phyloP scores from a whole-genome alignment of 83 land plant species.

The Picea abies region DNA sequence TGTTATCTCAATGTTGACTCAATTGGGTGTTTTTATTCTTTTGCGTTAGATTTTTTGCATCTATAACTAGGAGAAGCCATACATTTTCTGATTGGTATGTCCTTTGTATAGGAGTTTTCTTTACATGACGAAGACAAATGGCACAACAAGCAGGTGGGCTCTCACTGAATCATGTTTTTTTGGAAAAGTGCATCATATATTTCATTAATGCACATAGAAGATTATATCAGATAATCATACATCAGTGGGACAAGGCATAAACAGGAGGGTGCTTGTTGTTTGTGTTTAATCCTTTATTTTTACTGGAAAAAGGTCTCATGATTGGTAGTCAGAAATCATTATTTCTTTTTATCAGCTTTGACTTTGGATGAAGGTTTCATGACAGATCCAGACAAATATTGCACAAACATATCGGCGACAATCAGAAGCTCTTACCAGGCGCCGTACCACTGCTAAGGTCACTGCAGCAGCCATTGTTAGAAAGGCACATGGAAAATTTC shows the following conservation, averaged over 20 bases:
- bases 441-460: slow-evolving; percentile 43
- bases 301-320: not conserved
- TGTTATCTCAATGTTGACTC: not conserved
- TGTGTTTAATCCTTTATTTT: not conserved
- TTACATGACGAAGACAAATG: slow-evolving; percentile 78
- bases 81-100: slow-evolving; percentile 7
- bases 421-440: slow-evolving; percentile 78
- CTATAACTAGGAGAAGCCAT: not conserved
- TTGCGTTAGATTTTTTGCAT: not conserved
- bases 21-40: not conserved
- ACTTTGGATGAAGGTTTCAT: slow-evolving; percentile 4
- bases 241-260: too few relatives aligned
- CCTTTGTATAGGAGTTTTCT: slow-evolving; percentile 68
- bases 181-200: not conserved
- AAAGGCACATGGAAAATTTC: slow-evolving; percentile 50
- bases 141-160: slow-evolving; percentile 80
- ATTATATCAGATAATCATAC: too few relatives aligned
- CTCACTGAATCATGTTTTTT: not conserved
- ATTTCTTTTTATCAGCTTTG: not conserved
- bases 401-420: slow-evolving; percentile 79
- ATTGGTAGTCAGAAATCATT: not conserved
- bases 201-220: too few relatives aligned
- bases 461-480: slow-evolving; percentile 44
- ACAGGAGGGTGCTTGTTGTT: not conserved
- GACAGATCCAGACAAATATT: slow-evolving; percentile 84